Evolutionary conservation across 148 eudicot genomes (phyloP), one percentile per base, ranked within the genome.

Genomic region (Chenopodium quinoa): DNA sequence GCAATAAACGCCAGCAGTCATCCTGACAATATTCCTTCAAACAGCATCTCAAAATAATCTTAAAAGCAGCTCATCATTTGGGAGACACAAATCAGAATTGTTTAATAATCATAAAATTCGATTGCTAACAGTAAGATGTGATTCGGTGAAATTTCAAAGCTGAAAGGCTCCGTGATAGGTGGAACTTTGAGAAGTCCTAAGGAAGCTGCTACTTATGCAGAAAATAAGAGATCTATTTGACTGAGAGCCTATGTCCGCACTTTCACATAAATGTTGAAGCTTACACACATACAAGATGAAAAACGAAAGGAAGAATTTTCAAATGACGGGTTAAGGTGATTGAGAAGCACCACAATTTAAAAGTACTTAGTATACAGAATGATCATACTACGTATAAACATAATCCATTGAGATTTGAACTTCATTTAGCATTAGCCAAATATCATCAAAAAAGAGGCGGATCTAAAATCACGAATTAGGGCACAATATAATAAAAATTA

Each of bases 381-480:
- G 34, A 32, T 71, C 68, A 23, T 19, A 27, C 27, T 27, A 27
- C 27, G 27, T 27, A 71, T 20, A 62, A 73, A 23, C 46, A 58
- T 58, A 31, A 29, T 22, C 72, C 73, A 19, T 63, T 2, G 10
- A 71, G 12, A 32, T n/a, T 34, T 23, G 29, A 37, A 54, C 17
- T 69, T 46, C 1, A 54, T 56, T 40, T 64, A 81, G 78, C 66
- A 75, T 22, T 32, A 11, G 16, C 54, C n/a, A 66, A 79, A 34
- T 40, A 63, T 70, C 58, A n/a, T 66, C 46, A 34, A 62, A 76
- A 13, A 56, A 63, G 29, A 47, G 72, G 22, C 23, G 31, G 54
- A 50, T 50, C 54, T 50, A 12, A 3, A 50, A 50, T 12, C 16
- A 50, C 1, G 16, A 50, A 11, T 50, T 50, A 11, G 12, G 50